phyloP scores from a whole-genome alignment of 2,329 filamentous ascomycete genomes.

The Emmonsia crescens region DNA sequence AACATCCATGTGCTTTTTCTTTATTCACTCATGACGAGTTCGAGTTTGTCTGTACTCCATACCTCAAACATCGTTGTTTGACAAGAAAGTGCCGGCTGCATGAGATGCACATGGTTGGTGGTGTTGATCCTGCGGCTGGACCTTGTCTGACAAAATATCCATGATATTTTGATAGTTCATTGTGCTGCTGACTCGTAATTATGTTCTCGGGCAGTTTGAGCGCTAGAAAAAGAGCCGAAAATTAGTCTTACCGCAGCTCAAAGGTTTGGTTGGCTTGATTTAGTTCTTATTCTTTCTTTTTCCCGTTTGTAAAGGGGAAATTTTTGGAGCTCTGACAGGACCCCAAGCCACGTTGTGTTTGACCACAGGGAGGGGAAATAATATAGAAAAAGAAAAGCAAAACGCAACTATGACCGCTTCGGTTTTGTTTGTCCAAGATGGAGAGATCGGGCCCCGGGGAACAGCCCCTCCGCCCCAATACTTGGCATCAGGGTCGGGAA shows the following conservation, averaged over 20 bases:
- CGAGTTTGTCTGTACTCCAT: neutral
- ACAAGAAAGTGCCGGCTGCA: neutral
- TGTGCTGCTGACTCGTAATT: neutral
- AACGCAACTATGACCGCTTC: neutral
- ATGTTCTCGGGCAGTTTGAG: neutral
- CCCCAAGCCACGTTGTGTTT: neutral
- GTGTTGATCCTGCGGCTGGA: neutral
- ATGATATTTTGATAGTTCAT: neutral
- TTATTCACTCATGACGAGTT: neutral
- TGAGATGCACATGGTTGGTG: neutral
- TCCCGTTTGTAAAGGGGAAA: neutral
- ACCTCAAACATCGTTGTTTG: neutral
- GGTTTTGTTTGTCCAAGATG: neutral
- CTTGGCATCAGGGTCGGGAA: slow-evolving; percentile 2
- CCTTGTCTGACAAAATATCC: neutral
- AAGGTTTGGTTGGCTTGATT: neutral
- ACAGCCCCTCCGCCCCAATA: neutral
- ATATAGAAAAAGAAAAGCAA: neutral
- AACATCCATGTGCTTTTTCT: neutral
- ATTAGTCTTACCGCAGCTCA: neutral
- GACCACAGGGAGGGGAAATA: neutral
- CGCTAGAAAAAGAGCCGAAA: neutral
- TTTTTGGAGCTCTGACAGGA: neutral
- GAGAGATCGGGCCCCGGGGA: slow-evolving; percentile 1
- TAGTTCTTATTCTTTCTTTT: neutral